phyloP scores from a whole-genome alignment of 768 basidiomycete species.

The Fistulinella prunicolor region DNA sequence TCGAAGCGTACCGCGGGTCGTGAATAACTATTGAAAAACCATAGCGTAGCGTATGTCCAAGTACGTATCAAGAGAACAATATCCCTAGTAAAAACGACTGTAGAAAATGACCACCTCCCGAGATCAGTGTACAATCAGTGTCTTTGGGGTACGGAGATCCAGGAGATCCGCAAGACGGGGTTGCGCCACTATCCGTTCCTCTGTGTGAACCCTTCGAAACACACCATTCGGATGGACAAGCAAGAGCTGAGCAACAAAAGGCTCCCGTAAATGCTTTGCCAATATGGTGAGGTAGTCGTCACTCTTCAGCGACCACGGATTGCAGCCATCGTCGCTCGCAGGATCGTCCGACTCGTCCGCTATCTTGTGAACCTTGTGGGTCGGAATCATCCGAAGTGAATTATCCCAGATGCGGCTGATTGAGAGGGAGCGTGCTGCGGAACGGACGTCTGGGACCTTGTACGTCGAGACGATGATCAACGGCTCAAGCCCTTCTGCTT shows the following conservation, averaged over 20 bases:
- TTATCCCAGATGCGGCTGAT: constrained; percentile 27
- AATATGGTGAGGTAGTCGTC: constrained; percentile 6
- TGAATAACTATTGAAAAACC: not conserved
- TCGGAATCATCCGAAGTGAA: constrained; percentile 9
- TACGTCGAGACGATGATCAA: constrained; percentile 14
- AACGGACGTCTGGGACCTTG: constrained; percentile 7
- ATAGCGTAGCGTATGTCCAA: too few species aligned
- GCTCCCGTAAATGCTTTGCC: constrained; percentile 17
- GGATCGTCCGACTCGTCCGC: constrained; percentile 1
- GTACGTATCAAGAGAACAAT: too few species aligned
- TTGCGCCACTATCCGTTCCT: constrained; percentile 22
- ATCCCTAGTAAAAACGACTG: too few species aligned
- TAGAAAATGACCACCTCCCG: not conserved
- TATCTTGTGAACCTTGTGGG: not conserved
- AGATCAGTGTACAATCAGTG: constrained; percentile 20
- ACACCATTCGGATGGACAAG: constrained; percentile 20
- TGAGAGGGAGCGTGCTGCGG: constrained; percentile 8
- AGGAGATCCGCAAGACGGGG: constrained; percentile 13
- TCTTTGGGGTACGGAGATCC: constrained; percentile 19
- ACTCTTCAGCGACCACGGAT: constrained; percentile 16
- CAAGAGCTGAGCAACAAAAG: constrained; percentile 24
- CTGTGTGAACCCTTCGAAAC: constrained; percentile 20
- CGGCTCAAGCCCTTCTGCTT: constrained; percentile 18
- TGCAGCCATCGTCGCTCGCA: constrained; percentile 1
- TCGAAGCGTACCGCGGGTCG: not conserved